Conservation (phyloP, 2,329 filamentous ascomycete species). For the Trichoderma cornu-damae region DNA sequence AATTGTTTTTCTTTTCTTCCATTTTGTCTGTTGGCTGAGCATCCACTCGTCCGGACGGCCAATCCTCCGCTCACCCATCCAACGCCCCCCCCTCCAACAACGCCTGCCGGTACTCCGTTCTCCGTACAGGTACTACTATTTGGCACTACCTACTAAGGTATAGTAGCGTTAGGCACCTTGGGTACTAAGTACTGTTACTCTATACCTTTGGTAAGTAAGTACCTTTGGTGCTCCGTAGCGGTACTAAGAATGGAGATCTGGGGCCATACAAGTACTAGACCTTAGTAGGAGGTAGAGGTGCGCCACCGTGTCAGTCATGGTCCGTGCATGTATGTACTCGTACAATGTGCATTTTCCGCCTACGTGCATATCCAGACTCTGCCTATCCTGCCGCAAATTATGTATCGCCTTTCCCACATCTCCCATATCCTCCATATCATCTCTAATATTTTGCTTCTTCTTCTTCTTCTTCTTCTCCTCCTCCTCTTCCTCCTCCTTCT, state of each 20-base stretch:
- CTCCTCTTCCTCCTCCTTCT: neutral
- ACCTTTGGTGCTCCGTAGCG: no score
- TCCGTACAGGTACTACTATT: no score
- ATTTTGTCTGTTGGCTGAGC: neutral
- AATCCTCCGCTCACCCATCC: neutral
- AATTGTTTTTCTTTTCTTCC: neutral
- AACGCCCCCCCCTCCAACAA: no score
- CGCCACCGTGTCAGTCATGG: neutral
- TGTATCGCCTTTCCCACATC: neutral
- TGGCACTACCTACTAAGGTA: no score
- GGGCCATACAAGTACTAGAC: no score
- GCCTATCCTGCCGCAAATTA: neutral
- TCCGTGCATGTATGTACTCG: neutral
- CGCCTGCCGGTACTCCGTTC: neutral
- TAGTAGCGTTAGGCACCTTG: no score
- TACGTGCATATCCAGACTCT: conserved; percentile 7
- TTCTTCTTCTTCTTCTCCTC: neutral
- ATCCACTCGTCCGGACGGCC: conserved; percentile 12
- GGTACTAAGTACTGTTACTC: no score
- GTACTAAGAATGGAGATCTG: neutral
- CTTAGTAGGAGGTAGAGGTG: no score
- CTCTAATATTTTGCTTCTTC: neutral
- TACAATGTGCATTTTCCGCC: neutral
- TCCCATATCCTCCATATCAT: neutral
- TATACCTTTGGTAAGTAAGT: no score